These are phyloP conservation scores for Solanum pimpinellifolium DNA, from an alignment of 257 asterid species.

Conservation along the genomic window DNA sequence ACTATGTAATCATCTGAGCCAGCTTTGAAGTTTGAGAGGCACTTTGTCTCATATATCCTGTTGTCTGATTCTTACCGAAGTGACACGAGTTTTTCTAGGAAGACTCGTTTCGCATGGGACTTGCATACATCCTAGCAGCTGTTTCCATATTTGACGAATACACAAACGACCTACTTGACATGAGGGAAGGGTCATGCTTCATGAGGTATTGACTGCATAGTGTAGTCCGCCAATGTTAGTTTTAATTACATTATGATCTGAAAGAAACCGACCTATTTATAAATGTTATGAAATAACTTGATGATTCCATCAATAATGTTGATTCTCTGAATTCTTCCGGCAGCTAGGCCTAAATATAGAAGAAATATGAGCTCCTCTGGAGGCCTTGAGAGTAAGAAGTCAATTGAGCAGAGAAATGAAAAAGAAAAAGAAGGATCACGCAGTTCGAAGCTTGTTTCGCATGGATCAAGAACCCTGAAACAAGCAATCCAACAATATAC, in stretches of 20 bases:
- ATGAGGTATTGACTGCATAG: constrained; percentile 45
- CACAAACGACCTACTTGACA: constrained; percentile 60
- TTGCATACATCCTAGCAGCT: constrained; percentile 59
- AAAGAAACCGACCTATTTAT: neutral
- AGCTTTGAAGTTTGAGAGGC: neutral
- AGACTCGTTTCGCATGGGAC: constrained; percentile 66
- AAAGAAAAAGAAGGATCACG: constrained; percentile 42
- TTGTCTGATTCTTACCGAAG: neutral
- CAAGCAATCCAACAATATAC: constrained; percentile 56
- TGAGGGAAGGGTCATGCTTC: constrained; percentile 84
- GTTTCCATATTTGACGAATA: constrained; percentile 75
- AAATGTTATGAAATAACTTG: neutral
- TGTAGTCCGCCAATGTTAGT: neutral
- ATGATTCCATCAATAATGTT: constrained; percentile 7
- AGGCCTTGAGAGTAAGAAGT: constrained; percentile 23
- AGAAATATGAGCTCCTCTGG: constrained; percentile 19
- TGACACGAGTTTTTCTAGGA: constrained; percentile 33
- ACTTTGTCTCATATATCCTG: neutral
- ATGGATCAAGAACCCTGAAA: constrained; percentile 68
- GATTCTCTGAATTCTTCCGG: constrained; percentile 25
- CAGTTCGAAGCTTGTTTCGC: constrained; percentile 38
- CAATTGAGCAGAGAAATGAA: constrained; percentile 28
- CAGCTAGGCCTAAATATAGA: constrained; percentile 91
- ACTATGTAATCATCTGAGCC: constrained; percentile 17
- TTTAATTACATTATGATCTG: neutral